Base-by-base conservation (phyloP, 1,284 basidiomycete genomes). In the Rhodotorula sp. region DNA sequence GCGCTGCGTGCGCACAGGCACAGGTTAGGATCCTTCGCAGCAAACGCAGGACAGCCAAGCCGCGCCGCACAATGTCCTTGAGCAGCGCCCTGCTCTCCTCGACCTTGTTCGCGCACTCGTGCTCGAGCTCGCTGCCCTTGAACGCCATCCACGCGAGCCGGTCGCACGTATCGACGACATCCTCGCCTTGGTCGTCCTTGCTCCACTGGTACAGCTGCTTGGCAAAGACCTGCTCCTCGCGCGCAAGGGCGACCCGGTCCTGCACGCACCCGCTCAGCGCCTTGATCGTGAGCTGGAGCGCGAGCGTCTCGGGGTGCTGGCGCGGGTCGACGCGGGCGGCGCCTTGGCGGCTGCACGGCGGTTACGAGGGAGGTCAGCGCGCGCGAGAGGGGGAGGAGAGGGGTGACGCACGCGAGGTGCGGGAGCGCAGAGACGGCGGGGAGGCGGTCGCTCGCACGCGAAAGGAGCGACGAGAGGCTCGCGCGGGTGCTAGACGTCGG, bases 231-330 rank as follows among this genome's bases (percentile, higher is more conserved):
- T 76, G 68, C 41, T 65, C 57, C 50, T 77, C 68, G 32, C 76
- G 32, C 4, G 72, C 73, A 32, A 79, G 66, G 15, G 68, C 62
- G 36, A 72, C 54, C 27, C 67, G 59, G 53, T 77, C 74, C 21
- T 69, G 54, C 25, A 73, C 69, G 48, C 76, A 71, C 48, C 75
- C 75, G 22, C 66, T 66, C 19, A 62, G 56, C n/a, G 75, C 57
- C 54, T 78, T 77, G 70, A 80, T 74, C 51, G 71, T 64, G 36
- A 78, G 66, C 29, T 78, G 77, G 29, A 78, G 62, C 60, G 76
- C 72, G n/a, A 78, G 65, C 17, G 77, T 78, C 44, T 77, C 68
- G 7, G 29, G 25, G 19, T 51, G 50, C 37, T 64, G 61, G 37
- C 58, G 55, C 13, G 63, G 60, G 61, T 68, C 57, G 56, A 71